These are phyloP conservation scores for Waltergamsia citrina DNA, from an alignment of 2,329 filamentous ascomycete species.

Conservation along the genomic window DNA sequence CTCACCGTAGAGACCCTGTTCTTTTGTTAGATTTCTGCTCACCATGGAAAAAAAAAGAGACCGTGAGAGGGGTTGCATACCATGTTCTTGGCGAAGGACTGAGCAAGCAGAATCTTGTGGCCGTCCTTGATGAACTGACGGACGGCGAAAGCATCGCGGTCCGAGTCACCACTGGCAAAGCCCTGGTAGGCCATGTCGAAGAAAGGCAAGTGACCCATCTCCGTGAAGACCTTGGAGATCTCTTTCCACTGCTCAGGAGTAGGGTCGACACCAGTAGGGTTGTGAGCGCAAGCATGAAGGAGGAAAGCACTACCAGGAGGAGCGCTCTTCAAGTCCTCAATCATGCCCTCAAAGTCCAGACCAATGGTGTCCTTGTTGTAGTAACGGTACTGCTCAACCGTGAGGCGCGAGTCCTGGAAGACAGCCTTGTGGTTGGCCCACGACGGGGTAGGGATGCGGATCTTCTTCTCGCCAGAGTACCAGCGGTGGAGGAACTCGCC, in stretches of 20 bases:
- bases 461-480: slow-evolving; percentile 85
- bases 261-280: slow-evolving; percentile 94
- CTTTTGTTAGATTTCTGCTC: not conserved
- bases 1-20: slow-evolving; percentile 89
- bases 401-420: slow-evolving; percentile 85
- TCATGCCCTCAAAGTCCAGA: slow-evolving; percentile 90
- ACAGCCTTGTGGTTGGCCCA: slow-evolving; percentile 98
- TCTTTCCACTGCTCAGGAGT: slow-evolving; percentile 86
- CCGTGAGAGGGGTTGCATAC: slow-evolving; percentile 29
- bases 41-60: not conserved
- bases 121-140: slow-evolving; percentile 90
- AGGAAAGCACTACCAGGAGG: slow-evolving; percentile 83
- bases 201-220: slow-evolving; percentile 83
- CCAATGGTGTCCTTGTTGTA: slow-evolving; percentile 99
- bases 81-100: slow-evolving; percentile 99
- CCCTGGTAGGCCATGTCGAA: slow-evolving; percentile 99
- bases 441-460: slow-evolving; percentile 92
- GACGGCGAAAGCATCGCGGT: slow-evolving; percentile 88
- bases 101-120: slow-evolving; percentile 77
- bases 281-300: slow-evolving; percentile 95
- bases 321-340: slow-evolving; percentile 82
- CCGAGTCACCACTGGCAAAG: slow-evolving; percentile 85
- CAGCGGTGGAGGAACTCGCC: slow-evolving; percentile 87
- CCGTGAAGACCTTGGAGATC: slow-evolving; percentile 81
- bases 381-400: slow-evolving; percentile 94